Evolutionary conservation across 164 flowering plant genomes (phyloP).

Genomic region (Nymphaea thermarum): DNA sequence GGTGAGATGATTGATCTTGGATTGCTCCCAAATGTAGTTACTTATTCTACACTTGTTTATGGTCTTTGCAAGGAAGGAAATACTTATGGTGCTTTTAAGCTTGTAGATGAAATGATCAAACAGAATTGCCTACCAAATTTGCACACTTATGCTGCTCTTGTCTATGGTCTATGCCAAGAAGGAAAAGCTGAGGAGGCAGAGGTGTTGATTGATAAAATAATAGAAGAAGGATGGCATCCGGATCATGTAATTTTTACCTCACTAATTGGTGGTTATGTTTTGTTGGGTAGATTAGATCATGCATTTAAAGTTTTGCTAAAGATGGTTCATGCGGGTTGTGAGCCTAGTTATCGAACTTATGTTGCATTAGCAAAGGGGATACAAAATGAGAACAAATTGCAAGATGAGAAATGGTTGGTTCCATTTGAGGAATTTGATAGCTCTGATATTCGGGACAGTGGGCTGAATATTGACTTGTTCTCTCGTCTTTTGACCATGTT

Average conservation of each 20-base stretch:
- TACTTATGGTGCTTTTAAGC: conserved; percentile 41
- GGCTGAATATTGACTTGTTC: conserved; percentile 16
- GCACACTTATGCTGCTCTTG: conserved; percentile 48
- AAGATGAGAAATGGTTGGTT: conserved; percentile 21
- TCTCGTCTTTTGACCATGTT: conserved; percentile 34
- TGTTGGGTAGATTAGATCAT: conserved; percentile 40
- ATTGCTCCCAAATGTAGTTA: conserved; percentile 51
- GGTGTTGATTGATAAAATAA: conserved; percentile 43
- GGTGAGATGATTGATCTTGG: conserved; percentile 37
- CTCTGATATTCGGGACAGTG: conserved; percentile 13
- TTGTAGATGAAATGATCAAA: conserved; percentile 48
- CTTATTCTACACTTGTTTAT: conserved; percentile 62
- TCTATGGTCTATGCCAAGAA: conserved; percentile 59
- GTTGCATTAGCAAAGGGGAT: conserved; percentile 54
- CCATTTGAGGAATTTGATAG: conserved; percentile 19
- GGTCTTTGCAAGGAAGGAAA: conserved; percentile 52
- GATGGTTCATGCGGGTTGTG: conserved; percentile 40
- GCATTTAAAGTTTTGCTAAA: conserved; percentile 41
- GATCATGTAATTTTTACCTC: conserved; percentile 58
- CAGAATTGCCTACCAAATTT: conserved; percentile 41
- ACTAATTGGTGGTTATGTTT: conserved; percentile 57
- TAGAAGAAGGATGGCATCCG: conserved; percentile 37
- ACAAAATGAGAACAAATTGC: conserved; percentile 29
- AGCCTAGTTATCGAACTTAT: conserved; percentile 63
- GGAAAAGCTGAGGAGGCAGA: conserved; percentile 59